Percentiles rank a stretch among this genome's conserved stretches.
Conservation (phyloP, 2,329 filamentous ascomycete genomes). For the Trichoderma asperellum region DNA sequence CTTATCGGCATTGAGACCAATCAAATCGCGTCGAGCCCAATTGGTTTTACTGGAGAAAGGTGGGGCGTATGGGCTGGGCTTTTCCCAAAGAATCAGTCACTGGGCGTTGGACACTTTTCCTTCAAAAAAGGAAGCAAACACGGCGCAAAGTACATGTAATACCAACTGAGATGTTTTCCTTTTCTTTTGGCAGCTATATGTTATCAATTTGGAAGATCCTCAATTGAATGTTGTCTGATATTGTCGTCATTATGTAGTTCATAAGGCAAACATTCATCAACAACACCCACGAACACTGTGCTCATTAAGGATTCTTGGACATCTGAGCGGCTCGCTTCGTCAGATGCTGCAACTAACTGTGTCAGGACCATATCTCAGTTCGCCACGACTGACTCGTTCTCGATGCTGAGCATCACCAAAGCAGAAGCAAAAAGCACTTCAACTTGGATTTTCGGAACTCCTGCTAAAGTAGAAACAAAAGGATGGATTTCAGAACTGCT, state of each 20-base stretch:
- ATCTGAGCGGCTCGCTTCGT: neutral
- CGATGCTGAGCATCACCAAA: neutral
- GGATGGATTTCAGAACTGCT: neutral
- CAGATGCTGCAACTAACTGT: neutral
- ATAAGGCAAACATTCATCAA: no score
- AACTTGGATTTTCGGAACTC: neutral
- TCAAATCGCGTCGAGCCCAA: neutral
- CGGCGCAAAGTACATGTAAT: neutral
- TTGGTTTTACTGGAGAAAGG: neutral
- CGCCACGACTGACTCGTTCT: neutral
- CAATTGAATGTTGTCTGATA: neutral
- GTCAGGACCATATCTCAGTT: neutral
- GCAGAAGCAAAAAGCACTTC: neutral
- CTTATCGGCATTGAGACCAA: constrained; percentile 26
- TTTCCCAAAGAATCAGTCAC: neutral
- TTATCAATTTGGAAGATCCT: neutral
- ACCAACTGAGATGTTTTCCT: neutral
- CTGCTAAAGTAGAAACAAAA: neutral
- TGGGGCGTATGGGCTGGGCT: neutral
- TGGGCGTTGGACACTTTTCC: neutral
- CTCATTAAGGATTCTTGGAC: neutral
- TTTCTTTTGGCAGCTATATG: neutral
- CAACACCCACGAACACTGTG: no score
- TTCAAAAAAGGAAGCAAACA: neutral
- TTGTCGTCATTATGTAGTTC: neutral